These are phyloP conservation scores for Funneliformis geosporum DNA, from an alignment of 192 early-diverging fungal genomes.

Conservation along the genomic window DNA sequence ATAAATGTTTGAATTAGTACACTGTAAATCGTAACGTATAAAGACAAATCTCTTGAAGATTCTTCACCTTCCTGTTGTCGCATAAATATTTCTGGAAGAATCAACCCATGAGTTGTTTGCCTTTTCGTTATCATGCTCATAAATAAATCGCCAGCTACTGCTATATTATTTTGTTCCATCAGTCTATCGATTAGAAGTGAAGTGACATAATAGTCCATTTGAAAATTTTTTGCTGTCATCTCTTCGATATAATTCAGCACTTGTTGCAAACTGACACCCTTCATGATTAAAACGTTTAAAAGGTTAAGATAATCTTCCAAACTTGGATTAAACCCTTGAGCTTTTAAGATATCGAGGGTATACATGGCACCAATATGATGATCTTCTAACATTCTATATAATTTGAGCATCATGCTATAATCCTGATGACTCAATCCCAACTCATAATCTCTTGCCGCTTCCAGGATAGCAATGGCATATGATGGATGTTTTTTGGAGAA, in stretches of 20 bases:
- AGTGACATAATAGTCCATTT: background rate
- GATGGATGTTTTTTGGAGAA: background rate
- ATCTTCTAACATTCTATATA: slow-evolving; percentile 1
- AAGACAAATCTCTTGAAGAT: background rate
- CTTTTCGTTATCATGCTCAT: background rate
- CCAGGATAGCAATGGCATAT: background rate
- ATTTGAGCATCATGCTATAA: background rate
- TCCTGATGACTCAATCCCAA: background rate
- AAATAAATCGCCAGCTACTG: background rate
- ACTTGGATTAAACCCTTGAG: background rate
- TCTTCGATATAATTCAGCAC: slow-evolving; percentile 1
- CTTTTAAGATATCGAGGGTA: background rate
- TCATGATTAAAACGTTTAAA: background rate
- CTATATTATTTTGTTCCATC: background rate
- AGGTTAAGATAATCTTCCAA: slow-evolving; percentile 5
- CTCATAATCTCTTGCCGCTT: slow-evolving; percentile 1
- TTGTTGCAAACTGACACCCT: background rate
- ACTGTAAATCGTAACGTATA: slow-evolving; percentile 5
- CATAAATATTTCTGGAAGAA: slow-evolving; percentile 2
- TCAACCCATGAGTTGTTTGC: background rate
- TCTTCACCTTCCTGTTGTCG: background rate
- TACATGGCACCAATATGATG: background rate
- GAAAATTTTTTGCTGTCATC: background rate
- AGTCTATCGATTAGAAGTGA: background rate
- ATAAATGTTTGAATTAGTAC: slow-evolving; percentile 17